Evolutionary conservation across 2,329 filamentous ascomycete genomes (phyloP).

Genomic region (Colletotrichum sp.): DNA sequence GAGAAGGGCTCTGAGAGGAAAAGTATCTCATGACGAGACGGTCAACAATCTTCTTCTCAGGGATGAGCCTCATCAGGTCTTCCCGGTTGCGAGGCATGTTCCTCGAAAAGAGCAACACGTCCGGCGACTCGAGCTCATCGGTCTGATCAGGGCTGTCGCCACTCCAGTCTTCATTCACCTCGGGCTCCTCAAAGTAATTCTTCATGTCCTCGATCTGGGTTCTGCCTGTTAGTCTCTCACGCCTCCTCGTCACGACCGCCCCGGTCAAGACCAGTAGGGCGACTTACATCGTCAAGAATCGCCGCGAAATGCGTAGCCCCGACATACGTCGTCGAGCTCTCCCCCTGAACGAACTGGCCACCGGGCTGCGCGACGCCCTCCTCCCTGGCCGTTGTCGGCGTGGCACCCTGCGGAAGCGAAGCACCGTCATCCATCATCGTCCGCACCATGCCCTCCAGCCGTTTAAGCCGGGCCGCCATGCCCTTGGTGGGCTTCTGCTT

Average conservation of each 20-base stretch:
- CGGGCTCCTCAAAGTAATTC: conserved; percentile 58
- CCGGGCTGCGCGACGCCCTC: conserved; percentile 24
- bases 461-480: conserved; percentile 59
- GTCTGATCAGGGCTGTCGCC: conserved; percentile 36
- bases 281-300: conserved; percentile 62
- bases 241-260: not conserved
- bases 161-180: conserved; percentile 30
- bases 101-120: conserved; percentile 48
- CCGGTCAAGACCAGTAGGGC: not conserved
- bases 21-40: conserved; percentile 60
- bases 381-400: not conserved
- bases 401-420: not conserved
- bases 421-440: conserved; percentile 52
- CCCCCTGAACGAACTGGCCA: conserved; percentile 49
- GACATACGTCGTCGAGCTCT: conserved; percentile 54
- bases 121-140: conserved; percentile 41
- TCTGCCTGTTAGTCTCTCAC: conserved; percentile 2
- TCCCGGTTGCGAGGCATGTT: conserved; percentile 43
- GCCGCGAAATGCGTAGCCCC: conserved; percentile 66
- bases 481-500: conserved; percentile 47
- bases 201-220: conserved; percentile 63
- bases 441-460: conserved; percentile 64
- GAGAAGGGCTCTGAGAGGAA: conserved; percentile 55
- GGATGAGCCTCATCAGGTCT: conserved; percentile 54
- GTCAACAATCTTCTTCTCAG: conserved; percentile 51